Evolutionary conservation across 352 stramenopile species (phyloP), one percentile per base, ranked within the genome.

Genomic region (Globisporangium alternatum): DNA sequence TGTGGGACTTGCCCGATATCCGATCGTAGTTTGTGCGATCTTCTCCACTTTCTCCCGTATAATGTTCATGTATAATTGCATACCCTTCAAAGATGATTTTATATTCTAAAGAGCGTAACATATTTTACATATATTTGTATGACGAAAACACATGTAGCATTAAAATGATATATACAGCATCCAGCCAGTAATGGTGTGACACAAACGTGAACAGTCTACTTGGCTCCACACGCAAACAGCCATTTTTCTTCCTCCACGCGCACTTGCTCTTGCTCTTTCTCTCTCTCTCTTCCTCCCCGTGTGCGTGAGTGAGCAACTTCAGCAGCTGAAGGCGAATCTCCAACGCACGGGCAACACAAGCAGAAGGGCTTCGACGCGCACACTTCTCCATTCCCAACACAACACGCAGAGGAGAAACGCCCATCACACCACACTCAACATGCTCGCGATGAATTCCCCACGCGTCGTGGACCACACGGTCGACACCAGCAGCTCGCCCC

Each of bases 401-500:
- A 21, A 15, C 52, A 1, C 52, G 30, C 19, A 43, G 30, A 57
- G 22, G 43, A 48, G 43, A 48, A 21, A 10, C 19, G 37, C 25
- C 25, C 41, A 1, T 9, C 2, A 52, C n/a, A 9, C 30, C 28
- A 6, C 22, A 35, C 48, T 28, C 52, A 58, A 25, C 8, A 52
- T 58, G 52, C 35, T 58, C 30, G 17, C 52, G 19, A 25, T 58
- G 52, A 30, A 44, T 31, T 45, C 52, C 10, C 31, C 52, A 21
- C 22, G 9, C 10, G 35, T 49, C 58, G 30, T 3, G n/a, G 13
- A 28, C 31, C 9, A 30, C 5, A 43, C 43, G 6, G 28, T 25
- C 15, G 48, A 25, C n/a, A 6, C 31, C 12, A 21, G 25, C 55
- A 44, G 25, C 57, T 69, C 56, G 37, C 64, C 56, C 10, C 64